phyloP scores from a whole-genome alignment of 1,284 basidiomycete species.

The Melampsora abietis-canadensis region DNA sequence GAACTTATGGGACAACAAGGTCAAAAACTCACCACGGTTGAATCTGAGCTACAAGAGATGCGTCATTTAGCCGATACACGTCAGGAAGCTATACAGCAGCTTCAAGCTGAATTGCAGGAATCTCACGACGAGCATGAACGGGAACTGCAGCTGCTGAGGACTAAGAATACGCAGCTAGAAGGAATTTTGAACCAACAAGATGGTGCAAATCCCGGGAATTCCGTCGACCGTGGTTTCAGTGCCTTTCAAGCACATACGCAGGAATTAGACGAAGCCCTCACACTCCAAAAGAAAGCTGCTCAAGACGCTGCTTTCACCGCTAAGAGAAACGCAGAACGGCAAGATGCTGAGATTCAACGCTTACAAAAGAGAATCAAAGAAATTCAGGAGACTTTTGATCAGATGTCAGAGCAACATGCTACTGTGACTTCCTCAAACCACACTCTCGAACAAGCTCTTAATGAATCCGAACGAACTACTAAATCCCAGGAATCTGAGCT shows the following conservation, averaged over 20 bases:
- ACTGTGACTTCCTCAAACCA: slow-evolving; percentile 48
- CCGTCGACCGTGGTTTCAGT: slow-evolving; percentile 22
- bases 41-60: slow-evolving; percentile 15
- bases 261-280: slow-evolving; percentile 15
- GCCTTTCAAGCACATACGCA: slow-evolving; percentile 10
- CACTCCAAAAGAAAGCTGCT: slow-evolving; percentile 17
- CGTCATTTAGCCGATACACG: slow-evolving; percentile 16
- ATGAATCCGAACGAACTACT: slow-evolving; percentile 45
- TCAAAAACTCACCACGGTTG: neutral
- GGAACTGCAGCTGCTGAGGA: slow-evolving; percentile 5
- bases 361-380: slow-evolving; percentile 9
- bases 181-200: slow-evolving; percentile 22
- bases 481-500: slow-evolving; percentile 54
- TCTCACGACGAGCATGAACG: neutral
- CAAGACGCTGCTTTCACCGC: slow-evolving; percentile 20
- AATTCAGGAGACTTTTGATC: slow-evolving; percentile 15
- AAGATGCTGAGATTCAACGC: slow-evolving; percentile 7
- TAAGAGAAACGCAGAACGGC: neutral
- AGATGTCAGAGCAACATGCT: slow-evolving; percentile 42
- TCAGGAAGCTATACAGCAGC: slow-evolving; percentile 11
- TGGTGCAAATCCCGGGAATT: slow-evolving; percentile 7
- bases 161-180: slow-evolving; percentile 17
- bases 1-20: slow-evolving; percentile 22
- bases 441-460: slow-evolving; percentile 19
- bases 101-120: slow-evolving; percentile 4